These are phyloP conservation scores for Gigaspora rosea DNA, from an alignment of 192 early-diverging fungal genomes.

Conservation along the genomic window DNA sequence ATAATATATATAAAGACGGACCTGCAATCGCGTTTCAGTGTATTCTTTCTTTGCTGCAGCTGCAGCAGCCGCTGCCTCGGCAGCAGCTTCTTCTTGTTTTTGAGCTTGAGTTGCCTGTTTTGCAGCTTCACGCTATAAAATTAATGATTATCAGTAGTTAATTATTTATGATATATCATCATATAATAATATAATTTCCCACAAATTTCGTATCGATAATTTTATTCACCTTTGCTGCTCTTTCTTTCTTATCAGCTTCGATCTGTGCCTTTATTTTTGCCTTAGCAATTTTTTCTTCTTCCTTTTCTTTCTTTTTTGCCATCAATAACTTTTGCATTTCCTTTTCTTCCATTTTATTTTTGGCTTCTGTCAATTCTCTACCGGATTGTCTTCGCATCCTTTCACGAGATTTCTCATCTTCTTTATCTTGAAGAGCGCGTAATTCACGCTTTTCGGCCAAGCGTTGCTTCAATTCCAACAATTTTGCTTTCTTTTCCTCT, in stretches of 20 bases:
- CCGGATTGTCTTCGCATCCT: slow-evolving; percentile 74
- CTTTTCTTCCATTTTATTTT: slow-evolving; percentile 67
- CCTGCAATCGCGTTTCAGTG: slow-evolving; percentile 74
- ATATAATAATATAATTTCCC: background rate
- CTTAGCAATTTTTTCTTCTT: slow-evolving; percentile 71
- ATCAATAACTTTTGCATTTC: slow-evolving; percentile 77
- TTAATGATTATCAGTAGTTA: slow-evolving; percentile 37
- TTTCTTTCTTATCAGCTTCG: slow-evolving; percentile 75
- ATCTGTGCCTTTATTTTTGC: slow-evolving; percentile 77
- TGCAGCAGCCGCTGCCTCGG: slow-evolving; percentile 37
- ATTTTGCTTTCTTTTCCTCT: slow-evolving; percentile 75
- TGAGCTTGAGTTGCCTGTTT: slow-evolving; percentile 35
- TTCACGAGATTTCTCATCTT: slow-evolving; percentile 72
- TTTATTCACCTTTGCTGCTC: slow-evolving; percentile 60
- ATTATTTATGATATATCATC: background rate
- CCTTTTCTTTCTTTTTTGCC: slow-evolving; percentile 75
- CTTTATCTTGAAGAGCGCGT: slow-evolving; percentile 59
- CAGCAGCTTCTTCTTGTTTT: slow-evolving; percentile 29
- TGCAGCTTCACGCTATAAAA: slow-evolving; percentile 28
- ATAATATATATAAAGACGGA: slow-evolving; percentile 42
- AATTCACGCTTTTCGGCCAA: slow-evolving; percentile 66
- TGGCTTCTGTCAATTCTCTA: slow-evolving; percentile 67
- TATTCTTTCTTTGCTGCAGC: slow-evolving; percentile 60
- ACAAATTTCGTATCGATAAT: slow-evolving; percentile 3
- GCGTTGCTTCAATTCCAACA: slow-evolving; percentile 66